These are phyloP conservation scores for Xerocomellus amylosporus DNA, from an alignment of 768 basidiomycete species.

Conservation along the genomic window DNA sequence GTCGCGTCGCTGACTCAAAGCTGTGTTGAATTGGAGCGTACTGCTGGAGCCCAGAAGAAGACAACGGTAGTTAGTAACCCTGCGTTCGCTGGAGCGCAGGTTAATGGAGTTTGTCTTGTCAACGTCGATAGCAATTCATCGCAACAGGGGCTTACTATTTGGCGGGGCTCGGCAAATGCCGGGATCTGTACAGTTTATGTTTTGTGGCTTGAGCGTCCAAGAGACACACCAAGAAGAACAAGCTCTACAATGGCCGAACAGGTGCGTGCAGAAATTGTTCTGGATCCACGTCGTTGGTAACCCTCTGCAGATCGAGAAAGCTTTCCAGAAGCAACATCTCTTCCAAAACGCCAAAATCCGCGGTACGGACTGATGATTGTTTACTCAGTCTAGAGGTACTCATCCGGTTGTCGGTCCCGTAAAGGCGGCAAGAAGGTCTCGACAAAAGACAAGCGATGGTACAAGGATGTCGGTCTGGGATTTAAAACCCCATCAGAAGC, in stretches of 20 bases:
- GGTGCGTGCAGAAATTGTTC: conserved; percentile 34
- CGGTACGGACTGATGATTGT: conserved; percentile 53
- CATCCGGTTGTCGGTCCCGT: conserved; percentile 9
- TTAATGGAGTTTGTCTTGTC: too few species aligned
- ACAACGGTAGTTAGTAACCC: not conserved
- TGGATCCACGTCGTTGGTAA: not conserved
- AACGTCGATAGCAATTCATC: too few species aligned
- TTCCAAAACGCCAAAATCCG: conserved; percentile 97
- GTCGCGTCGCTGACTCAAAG: not conserved
- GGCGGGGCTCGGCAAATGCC: conserved; percentile 30
- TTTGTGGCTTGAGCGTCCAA: conserved; percentile 35
- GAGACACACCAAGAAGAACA: conserved; percentile 11
- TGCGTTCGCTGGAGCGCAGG: not conserved
- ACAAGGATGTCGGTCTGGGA: conserved; percentile 96
- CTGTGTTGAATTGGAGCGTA: not conserved
- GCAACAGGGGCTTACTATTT: too few species aligned
- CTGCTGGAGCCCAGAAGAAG: not conserved
- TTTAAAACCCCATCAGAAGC: conserved; percentile 97
- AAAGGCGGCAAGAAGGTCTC: conserved; percentile 83
- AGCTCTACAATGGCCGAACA: conserved; percentile 56
- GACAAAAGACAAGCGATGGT: conserved; percentile 97
- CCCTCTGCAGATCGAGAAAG: conserved; percentile 79
- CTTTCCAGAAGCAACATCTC: conserved; percentile 95
- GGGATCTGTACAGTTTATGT: conserved; percentile 40
- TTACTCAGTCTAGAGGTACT: conserved; percentile 2